Percentiles rank a stretch among this genome's conserved stretches.
phyloP scores from a whole-genome alignment of 495 filamentous ascomycete species.

The Aspergillus ostianus region DNA sequence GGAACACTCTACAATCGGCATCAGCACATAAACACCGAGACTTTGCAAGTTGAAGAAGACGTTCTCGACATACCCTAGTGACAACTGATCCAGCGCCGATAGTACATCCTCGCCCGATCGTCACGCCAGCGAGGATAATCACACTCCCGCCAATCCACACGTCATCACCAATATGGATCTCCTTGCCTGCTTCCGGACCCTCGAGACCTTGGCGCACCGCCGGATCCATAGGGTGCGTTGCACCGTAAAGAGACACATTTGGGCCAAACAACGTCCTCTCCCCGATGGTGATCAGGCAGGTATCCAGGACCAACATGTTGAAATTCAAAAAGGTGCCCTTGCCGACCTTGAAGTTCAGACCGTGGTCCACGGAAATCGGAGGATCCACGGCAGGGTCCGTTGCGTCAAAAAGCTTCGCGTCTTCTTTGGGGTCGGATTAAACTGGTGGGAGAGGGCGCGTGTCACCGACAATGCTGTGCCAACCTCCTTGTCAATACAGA shows the following conservation, averaged over 20 bases:
- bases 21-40: neutral
- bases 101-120: slow-evolving; percentile 65
- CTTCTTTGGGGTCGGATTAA: slow-evolving; percentile 49
- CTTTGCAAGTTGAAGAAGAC: neutral
- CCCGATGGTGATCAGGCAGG: slow-evolving; percentile 70
- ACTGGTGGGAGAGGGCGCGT: slow-evolving; percentile 58
- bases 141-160: slow-evolving; percentile 80
- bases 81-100: slow-evolving; percentile 81
- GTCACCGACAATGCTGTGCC: slow-evolving; percentile 54
- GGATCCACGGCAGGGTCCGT: slow-evolving; percentile 64
- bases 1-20: slow-evolving; percentile 47
- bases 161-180: slow-evolving; percentile 77
- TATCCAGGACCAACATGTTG: slow-evolving; percentile 72
- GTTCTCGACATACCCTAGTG: slow-evolving; percentile 60
- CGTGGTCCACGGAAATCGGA: slow-evolving; percentile 72
- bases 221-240: slow-evolving; percentile 71
- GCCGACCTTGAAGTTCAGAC: slow-evolving; percentile 65
- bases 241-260: slow-evolving; percentile 66
- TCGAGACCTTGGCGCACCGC: slow-evolving; percentile 62
- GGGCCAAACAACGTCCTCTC: slow-evolving; percentile 75
- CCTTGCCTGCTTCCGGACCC: slow-evolving; percentile 71
- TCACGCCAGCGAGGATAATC: slow-evolving; percentile 67
- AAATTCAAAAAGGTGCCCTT: slow-evolving; percentile 70
- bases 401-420: slow-evolving; percentile 53
- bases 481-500: neutral